These are phyloP conservation scores for Solanum sitiens DNA, from an alignment of 257 asterid genomes.

Conservation along the genomic window DNA sequence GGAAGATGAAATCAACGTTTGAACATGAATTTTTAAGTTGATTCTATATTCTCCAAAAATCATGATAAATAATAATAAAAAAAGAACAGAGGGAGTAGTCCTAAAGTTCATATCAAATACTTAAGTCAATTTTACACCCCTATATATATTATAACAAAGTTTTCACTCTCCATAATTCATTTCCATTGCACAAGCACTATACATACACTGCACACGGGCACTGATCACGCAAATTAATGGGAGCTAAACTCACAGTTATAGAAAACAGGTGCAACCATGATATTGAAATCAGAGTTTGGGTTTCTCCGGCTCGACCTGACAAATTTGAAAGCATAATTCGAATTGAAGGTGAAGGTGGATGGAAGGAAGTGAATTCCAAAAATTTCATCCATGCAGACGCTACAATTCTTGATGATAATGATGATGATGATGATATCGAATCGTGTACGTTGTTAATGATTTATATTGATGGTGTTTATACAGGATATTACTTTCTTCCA, in stretches of 20 bases:
- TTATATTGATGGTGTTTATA: not conserved
- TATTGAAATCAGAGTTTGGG: slow-evolving; percentile 24
- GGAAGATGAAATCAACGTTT: too few species aligned
- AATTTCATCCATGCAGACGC: too few species aligned
- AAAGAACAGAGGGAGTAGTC: too few species aligned
- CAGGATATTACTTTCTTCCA: not conserved
- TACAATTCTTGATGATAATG: not conserved
- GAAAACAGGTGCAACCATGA: slow-evolving; percentile 12
- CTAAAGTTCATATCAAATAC: too few species aligned
- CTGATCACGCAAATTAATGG: slow-evolving; percentile 6
- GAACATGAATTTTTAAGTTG: too few species aligned
- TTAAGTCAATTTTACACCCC: too few species aligned
- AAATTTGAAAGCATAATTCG: slow-evolving; percentile 11
- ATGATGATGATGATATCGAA: too few species aligned
- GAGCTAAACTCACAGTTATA: slow-evolving; percentile 7
- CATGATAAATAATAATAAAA: too few species aligned
- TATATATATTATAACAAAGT: not conserved
- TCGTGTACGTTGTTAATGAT: not conserved
- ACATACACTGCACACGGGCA: not conserved
- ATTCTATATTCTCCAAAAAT: too few species aligned
- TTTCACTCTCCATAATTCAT: not conserved
- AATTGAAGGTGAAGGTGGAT: slow-evolving; percentile 6
- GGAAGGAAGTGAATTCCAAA: too few species aligned
- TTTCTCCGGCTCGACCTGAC: slow-evolving; percentile 25
- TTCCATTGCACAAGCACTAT: not conserved